Evolutionary conservation across 164 flowering plant genomes (phyloP).

Genomic region (Aristolochia californica): DNA sequence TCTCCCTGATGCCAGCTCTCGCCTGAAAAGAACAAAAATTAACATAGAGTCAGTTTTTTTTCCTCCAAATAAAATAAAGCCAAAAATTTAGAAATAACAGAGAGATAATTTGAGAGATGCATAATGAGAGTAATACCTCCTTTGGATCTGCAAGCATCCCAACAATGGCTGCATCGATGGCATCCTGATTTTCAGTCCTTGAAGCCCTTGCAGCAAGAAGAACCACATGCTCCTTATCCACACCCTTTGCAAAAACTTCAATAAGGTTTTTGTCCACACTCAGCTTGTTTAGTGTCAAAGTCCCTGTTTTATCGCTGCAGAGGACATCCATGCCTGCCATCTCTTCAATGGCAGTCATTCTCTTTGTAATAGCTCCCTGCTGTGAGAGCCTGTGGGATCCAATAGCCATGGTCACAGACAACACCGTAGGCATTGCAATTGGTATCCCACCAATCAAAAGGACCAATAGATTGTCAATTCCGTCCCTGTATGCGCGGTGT

Average conservation of each 20-base stretch:
- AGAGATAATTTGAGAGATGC: background rate
- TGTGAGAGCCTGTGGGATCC: constrained; percentile 76
- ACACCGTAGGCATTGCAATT: constrained; percentile 79
- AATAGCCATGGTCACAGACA: constrained; percentile 83
- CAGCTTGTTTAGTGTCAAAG: constrained; percentile 31
- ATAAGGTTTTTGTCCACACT: constrained; percentile 30
- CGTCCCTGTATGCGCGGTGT: constrained; percentile 52
- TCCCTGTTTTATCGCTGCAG: constrained; percentile 36
- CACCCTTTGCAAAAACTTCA: constrained; percentile 30
- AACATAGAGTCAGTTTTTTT: no score
- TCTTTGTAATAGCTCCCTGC: constrained; percentile 77
- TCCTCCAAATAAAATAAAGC: background rate
- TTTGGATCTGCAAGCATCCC: constrained; percentile 38
- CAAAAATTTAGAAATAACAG: background rate
- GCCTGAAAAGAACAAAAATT: constrained; percentile 12
- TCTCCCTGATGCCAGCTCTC: constrained; percentile 27
- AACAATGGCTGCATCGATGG: constrained; percentile 38
- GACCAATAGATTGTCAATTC: constrained; percentile 67
- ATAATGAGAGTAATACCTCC: constrained; percentile 18
- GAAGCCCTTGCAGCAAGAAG: constrained; percentile 37
- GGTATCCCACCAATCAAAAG: constrained; percentile 86
- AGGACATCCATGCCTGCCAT: constrained; percentile 79
- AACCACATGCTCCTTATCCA: constrained; percentile 30
- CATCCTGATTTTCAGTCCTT: constrained; percentile 35
- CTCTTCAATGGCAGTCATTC: constrained; percentile 87